Percentiles rank a stretch among this genome's conserved stretches.
Conservation (phyloP, 805 yeast genomes). For the Saturnispora quitensis region DNA sequence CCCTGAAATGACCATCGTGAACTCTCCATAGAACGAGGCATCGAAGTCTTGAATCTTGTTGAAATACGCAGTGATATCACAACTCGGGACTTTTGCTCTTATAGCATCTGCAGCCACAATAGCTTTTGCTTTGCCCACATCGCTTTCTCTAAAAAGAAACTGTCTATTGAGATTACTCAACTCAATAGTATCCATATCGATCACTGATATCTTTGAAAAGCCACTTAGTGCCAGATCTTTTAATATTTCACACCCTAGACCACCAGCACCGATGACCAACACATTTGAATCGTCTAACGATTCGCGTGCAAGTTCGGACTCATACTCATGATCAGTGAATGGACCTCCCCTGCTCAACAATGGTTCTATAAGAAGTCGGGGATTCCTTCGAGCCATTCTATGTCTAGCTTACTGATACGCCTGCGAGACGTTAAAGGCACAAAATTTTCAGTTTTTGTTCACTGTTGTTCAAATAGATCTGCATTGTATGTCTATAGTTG, state of each 20-base stretch:
- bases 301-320: slow-evolving; percentile 15
- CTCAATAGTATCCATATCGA: slow-evolving; percentile 80
- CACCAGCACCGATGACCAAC: slow-evolving; percentile 69
- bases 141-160: slow-evolving; percentile 52
- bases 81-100: slow-evolving; percentile 29
- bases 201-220: slow-evolving; percentile 52
- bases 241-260: slow-evolving; percentile 72
- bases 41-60: slow-evolving; percentile 59
- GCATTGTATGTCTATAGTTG: background rate
- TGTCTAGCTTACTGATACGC: background rate
- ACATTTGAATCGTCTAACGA: slow-evolving; percentile 22
- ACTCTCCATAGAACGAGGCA: slow-evolving; percentile 53
- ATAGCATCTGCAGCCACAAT: slow-evolving; percentile 55
- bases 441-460: background rate
- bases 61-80: slow-evolving; percentile 44
- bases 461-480: background rate
- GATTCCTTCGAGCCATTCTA: background rate
- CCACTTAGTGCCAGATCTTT: slow-evolving; percentile 68
- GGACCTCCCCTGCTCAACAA: slow-evolving; percentile 21
- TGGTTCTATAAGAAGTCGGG: background rate
- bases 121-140: slow-evolving; percentile 62
- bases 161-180: slow-evolving; percentile 70
- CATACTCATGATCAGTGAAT: slow-evolving; percentile 26
- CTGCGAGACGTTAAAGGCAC: background rate
- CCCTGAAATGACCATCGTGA: slow-evolving; percentile 74